Evolutionary conservation across 177 flowering plant genomes (phyloP).

Genomic region (Vitis hybrid): DNA sequence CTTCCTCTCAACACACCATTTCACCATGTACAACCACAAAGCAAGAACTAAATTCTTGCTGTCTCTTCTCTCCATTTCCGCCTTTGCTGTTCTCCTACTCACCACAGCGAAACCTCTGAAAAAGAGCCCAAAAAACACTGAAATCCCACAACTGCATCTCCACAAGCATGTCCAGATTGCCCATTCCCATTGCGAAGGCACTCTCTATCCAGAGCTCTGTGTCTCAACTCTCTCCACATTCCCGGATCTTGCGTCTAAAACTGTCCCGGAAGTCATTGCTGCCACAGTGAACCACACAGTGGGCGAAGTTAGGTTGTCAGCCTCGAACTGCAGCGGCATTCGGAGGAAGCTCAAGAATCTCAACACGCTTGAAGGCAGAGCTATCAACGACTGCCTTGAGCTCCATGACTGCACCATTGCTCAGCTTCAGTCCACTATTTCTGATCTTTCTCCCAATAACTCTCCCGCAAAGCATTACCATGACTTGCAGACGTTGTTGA

Average conservation of each 20-base stretch:
- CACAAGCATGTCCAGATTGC: constrained; percentile 43
- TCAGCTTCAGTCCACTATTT: constrained; percentile 35
- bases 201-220: constrained; percentile 67
- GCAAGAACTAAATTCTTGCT: constrained; percentile 16
- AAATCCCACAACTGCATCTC: constrained; percentile 19
- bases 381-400: constrained; percentile 68
- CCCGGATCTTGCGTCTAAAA: constrained; percentile 39
- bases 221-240: constrained; percentile 54
- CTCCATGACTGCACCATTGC: constrained; percentile 46
- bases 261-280: constrained; percentile 52
- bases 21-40: constrained; percentile 13
- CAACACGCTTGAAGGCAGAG: constrained; percentile 29
- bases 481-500: constrained; percentile 53
- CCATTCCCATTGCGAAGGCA: constrained; percentile 52
- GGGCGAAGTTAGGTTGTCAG: constrained; percentile 33
- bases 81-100: constrained; percentile 16
- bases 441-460: constrained; percentile 30
- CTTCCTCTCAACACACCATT: background rate
- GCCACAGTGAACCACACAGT: constrained; percentile 39
- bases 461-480: constrained; percentile 25
- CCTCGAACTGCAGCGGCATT: constrained; percentile 41
- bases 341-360: constrained; percentile 13
- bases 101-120: background rate
- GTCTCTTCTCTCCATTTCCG: constrained; percentile 16
- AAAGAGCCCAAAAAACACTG: constrained; percentile 8